Base-by-base conservation (phyloP, 805 yeast species). In the Sporopachydermia lactativora region DNA sequence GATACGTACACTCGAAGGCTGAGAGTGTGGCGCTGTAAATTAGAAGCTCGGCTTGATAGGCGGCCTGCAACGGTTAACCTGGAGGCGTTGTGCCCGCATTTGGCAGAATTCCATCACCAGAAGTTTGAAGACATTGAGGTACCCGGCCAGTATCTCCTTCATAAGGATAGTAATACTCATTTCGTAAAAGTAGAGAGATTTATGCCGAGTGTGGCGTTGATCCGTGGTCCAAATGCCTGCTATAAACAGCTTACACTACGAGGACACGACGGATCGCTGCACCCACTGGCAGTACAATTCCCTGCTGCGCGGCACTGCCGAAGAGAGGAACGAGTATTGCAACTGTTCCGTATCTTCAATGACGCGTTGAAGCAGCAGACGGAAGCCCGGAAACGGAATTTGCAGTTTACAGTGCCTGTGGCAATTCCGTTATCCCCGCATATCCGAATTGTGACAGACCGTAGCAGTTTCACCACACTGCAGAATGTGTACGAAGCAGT, bases 291-390 rank as follows among this genome's bases (percentile, higher is more conserved):
- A 1, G 94, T 92, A 15, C 98, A 92, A 63, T 86, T 82, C 58
- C 98, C 99, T 4, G 94, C 97, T 13, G 96, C 96, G 8, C 77
- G 99, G 50, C 96, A 89, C 52, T 84, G 95, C 50, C 80, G 98
- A 55, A 76, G 98, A 41, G 99, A 92, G 55, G 99, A 92, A 54
- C 72, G 95, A 41, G 77, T 92, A 43, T 81, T 85, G 68, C 98
- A 92, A 57, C 61, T 92, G 47, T 88, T 86, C 68, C 73, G 96
- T 48, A 75, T 92, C 38, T 77, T 94, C 62, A 88, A 86, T 56
- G 84, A 82, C 46, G 77, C 82, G 2, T 62, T 94, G 41, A 65
- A 78, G 1, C 75, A 80, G 50, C 81, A 82, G 52, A 95, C 84
- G 19, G 95, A 94, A 59, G 75, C 94, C 3, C 77, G 96, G 48